phyloP scores from a whole-genome alignment of 2,329 filamentous ascomycete species.

The Chaetomium strumarium region DNA sequence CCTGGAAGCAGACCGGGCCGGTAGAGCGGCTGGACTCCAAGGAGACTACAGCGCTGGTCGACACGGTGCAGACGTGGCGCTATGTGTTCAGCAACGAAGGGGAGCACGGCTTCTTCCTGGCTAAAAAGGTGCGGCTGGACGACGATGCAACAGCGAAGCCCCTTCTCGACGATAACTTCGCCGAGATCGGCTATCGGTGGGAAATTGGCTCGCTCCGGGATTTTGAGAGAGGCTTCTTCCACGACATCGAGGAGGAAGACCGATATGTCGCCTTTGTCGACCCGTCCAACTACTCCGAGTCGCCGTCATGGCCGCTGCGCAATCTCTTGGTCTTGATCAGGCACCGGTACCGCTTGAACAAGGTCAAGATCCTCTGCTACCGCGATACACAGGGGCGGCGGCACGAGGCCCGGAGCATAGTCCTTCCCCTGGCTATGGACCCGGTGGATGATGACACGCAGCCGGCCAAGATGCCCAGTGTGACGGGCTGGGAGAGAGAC shows the following conservation, averaged over 20 bases:
- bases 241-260: slow-evolving; percentile 63
- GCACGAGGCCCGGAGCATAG: slow-evolving; percentile 74
- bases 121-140: slow-evolving; percentile 59
- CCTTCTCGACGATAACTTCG: slow-evolving; percentile 46
- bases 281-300: slow-evolving; percentile 80
- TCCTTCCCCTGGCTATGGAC: slow-evolving; percentile 61
- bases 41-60: slow-evolving; percentile 75
- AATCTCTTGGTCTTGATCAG: slow-evolving; percentile 83
- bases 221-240: slow-evolving; percentile 86
- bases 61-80: slow-evolving; percentile 80
- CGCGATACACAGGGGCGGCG: slow-evolving; percentile 72
- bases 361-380: slow-evolving; percentile 83
- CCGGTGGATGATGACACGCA: slow-evolving; percentile 34
- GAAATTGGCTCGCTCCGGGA: slow-evolving; percentile 66
- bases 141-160: slow-evolving; percentile 32
- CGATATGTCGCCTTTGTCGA: slow-evolving; percentile 84
- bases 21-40: slow-evolving; percentile 52
- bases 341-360: slow-evolving; percentile 70
- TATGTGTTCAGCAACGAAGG: slow-evolving; percentile 67
- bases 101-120: slow-evolving; percentile 95
- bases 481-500: slow-evolving; percentile 92
- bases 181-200: slow-evolving; percentile 65
- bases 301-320: slow-evolving; percentile 87
- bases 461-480: slow-evolving; percentile 65
- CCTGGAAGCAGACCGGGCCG: slow-evolving; percentile 62